Conservation (phyloP, 306 rosid genomes). For the Cucurbita argyrosperma region DNA sequence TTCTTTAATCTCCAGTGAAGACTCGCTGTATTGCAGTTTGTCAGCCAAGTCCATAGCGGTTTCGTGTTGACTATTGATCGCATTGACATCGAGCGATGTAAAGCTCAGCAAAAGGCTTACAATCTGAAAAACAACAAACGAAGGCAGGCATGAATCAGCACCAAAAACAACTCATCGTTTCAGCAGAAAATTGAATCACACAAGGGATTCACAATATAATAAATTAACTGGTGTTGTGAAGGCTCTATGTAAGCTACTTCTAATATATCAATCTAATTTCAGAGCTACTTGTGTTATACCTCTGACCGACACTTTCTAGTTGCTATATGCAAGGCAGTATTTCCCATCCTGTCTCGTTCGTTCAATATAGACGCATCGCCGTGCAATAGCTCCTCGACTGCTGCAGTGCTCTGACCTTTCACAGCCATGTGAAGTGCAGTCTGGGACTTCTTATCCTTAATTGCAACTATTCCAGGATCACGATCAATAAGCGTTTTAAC, state of each 20-base stretch:
- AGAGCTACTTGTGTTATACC: conserved; percentile 21
- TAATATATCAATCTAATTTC: neutral
- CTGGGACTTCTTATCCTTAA: conserved; percentile 90
- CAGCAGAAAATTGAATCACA: neutral
- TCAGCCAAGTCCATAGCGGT: conserved; percentile 94
- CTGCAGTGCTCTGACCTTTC: conserved; percentile 53
- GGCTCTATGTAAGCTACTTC: neutral
- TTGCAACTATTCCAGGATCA: conserved; percentile 48
- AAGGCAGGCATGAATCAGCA: conserved; percentile 10
- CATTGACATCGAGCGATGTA: conserved; percentile 51
- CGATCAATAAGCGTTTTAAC: conserved; percentile 49
- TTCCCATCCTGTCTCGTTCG: conserved; percentile 87
- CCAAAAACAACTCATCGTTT: neutral
- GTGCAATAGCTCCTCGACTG: conserved; percentile 59
- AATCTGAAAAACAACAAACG: conserved; percentile 36
- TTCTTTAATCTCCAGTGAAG: conserved; percentile 58
- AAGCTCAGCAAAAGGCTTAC: conserved; percentile 45
- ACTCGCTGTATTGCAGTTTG: conserved; percentile 58
- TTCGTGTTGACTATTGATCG: conserved; percentile 58
- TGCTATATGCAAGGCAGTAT: conserved; percentile 83
- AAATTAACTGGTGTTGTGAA: neutral
- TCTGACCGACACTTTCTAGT: conserved; percentile 80
- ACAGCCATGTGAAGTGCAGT: conserved; percentile 97
- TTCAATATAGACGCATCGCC: conserved; percentile 48
- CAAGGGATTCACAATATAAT: neutral